A percentile compares a stretch with the other conserved stretches of the same genome.
These are phyloP conservation scores for Phytophthora rubi DNA, from an alignment of 352 stramenopile genomes.

Conservation along the genomic window DNA sequence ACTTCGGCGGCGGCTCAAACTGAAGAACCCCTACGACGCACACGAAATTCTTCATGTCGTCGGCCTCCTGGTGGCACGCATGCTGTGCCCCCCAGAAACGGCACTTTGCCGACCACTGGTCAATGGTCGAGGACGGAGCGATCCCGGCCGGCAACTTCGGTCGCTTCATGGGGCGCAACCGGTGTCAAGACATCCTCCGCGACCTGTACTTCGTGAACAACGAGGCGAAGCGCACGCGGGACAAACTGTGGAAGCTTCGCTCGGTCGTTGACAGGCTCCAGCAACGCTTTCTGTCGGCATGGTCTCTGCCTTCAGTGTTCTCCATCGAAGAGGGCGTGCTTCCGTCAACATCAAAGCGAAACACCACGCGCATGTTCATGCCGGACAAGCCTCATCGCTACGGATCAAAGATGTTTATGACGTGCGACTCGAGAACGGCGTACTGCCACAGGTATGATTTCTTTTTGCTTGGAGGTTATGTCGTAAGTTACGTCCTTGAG, in stretches of 20 bases:
- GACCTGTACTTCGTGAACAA: constrained; percentile 31
- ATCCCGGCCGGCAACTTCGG: constrained; percentile 24
- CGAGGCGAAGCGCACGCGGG: not conserved
- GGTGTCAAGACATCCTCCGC: constrained; percentile 8
- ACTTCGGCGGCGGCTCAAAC: not conserved
- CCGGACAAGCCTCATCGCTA: constrained; percentile 34
- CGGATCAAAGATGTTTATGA: constrained; percentile 40
- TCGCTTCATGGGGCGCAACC: constrained; percentile 9
- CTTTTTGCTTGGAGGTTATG: not conserved
- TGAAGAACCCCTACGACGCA: constrained; percentile 5
- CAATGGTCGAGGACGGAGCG: constrained; percentile 9
- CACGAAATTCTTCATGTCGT: constrained; percentile 17
- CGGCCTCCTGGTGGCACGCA: constrained; percentile 23
- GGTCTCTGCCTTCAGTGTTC: not conserved
- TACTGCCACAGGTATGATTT: constrained; percentile 24
- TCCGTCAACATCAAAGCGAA: constrained; percentile 29
- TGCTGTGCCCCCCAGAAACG: constrained; percentile 25
- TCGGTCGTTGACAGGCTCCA: constrained; percentile 11
- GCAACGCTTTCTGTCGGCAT: constrained; percentile 9
- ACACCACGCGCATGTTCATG: constrained; percentile 44
- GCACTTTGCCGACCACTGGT: not conserved
- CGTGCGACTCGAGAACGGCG: constrained; percentile 21
- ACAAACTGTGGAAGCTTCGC: constrained; percentile 30
- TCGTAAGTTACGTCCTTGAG: constrained; percentile 15
- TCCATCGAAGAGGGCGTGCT: constrained; percentile 40